Conservation (phyloP, 2,329 filamentous ascomycete genomes). For the Fusarium sp. region DNA sequence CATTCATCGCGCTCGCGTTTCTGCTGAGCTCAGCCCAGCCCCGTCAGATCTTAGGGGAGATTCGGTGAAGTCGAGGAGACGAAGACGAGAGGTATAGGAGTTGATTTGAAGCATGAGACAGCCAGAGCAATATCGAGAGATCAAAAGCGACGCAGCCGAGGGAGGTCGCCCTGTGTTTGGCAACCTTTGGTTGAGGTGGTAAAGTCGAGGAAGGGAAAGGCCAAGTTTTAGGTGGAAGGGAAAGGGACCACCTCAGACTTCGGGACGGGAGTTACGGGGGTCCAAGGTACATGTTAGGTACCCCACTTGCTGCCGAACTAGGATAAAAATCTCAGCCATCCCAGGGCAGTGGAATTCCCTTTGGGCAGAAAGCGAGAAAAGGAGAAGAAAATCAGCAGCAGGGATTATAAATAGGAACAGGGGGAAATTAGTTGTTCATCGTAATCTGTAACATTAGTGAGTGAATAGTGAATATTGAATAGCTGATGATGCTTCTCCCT, state of each 20-base stretch:
- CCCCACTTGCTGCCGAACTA: slow-evolving; percentile 10
- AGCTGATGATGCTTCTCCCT: background rate
- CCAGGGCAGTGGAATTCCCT: slow-evolving; percentile 21
- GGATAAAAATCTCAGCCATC: slow-evolving; percentile 24
- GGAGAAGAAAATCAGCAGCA: slow-evolving; percentile 25
- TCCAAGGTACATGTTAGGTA: slow-evolving; percentile 27
- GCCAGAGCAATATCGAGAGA: background rate
- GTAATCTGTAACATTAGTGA: slow-evolving; percentile 17
- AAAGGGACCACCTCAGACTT: slow-evolving; percentile 10
- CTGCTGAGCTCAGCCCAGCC: slow-evolving; percentile 33
- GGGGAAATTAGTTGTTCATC: slow-evolving; percentile 30
- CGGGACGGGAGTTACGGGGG: slow-evolving; percentile 28
- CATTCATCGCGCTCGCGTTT: slow-evolving; percentile 61
- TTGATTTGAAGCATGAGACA: background rate
- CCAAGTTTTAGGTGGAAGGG: slow-evolving; percentile 24
- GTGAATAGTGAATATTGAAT: background rate
- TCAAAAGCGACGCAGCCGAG: slow-evolving; percentile 19
- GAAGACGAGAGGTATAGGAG: background rate
- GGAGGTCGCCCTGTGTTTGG: slow-evolving; percentile 25
- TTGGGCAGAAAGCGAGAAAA: slow-evolving; percentile 13
- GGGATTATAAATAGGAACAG: slow-evolving; percentile 18
- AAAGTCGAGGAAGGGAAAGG: slow-evolving; percentile 28
- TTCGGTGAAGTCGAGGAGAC: background rate
- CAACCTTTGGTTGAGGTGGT: slow-evolving; percentile 16
- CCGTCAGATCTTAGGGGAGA: slow-evolving; percentile 4